phyloP scores from a whole-genome alignment of 2,329 filamentous ascomycete genomes.

The Sphaerulina musiva region DNA sequence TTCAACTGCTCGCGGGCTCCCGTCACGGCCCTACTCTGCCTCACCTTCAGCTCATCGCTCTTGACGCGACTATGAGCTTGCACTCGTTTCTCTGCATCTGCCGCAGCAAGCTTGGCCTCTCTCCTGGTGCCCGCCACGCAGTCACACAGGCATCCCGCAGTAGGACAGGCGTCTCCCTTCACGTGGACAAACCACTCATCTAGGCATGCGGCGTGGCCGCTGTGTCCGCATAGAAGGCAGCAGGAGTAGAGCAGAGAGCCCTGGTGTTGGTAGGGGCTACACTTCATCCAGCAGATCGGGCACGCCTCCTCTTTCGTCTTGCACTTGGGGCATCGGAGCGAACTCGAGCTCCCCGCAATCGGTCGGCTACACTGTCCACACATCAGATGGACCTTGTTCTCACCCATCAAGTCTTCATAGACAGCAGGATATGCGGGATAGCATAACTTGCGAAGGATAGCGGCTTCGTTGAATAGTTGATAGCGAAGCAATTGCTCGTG shows the following conservation, averaged over 20 bases:
- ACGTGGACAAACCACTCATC: constrained; percentile 50
- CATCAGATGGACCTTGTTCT: constrained; percentile 49
- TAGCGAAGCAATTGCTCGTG: constrained; percentile 49
- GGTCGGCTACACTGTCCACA: constrained; percentile 53
- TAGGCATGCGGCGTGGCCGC: constrained; percentile 53
- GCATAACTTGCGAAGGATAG: constrained; percentile 50
- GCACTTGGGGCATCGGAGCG: constrained; percentile 47
- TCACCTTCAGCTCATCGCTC: constrained; percentile 39
- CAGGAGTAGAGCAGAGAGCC: constrained; percentile 31
- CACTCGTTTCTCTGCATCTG: constrained; percentile 36
- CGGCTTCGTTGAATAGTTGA: constrained; percentile 47
- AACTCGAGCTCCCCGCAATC: constrained; percentile 44
- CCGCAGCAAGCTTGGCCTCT: constrained; percentile 20
- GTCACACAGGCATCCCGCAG: constrained; percentile 54
- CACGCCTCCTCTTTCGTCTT: constrained; percentile 37
- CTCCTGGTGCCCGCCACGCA: constrained; percentile 35
- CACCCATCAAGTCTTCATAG: constrained; percentile 51
- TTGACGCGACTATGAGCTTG: constrained; percentile 19
- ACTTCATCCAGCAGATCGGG: constrained; percentile 41
- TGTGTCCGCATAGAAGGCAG: constrained; percentile 57
- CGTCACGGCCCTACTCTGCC: constrained; percentile 40
- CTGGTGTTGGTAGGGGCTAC: constrained; percentile 31
- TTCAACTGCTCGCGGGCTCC: constrained; percentile 29
- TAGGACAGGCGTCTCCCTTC: constrained; percentile 51
- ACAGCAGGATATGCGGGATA: constrained; percentile 52